Evolutionary conservation across 805 yeast species (phyloP), one percentile per base, ranked within the genome.

Genomic region (Metschnikowia similis): DNA sequence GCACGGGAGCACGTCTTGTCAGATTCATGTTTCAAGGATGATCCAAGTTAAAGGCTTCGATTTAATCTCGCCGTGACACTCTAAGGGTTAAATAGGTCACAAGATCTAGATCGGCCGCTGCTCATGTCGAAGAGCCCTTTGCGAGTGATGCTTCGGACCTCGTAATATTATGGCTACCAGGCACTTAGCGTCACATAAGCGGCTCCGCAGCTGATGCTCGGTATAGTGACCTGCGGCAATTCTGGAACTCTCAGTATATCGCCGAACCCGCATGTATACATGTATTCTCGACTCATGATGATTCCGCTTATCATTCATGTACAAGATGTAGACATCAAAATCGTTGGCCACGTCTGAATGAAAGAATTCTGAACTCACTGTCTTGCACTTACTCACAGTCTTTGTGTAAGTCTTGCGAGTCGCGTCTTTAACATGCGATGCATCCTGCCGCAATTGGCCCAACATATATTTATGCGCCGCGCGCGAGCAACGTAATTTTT

Each of bases 401-500:
- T 8, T 27, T 27, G 17, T 41, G 44, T 35, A 31, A 41, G 44
- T 30, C 21, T 30, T 41, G 35, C 16, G 10, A 14, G 16, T 32
- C 37, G 45, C 45, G 45, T 34, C 29, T 41, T 41, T 41, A 34
- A 21, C 36, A 17, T 29, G 28, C 8, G 36, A 13, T 41, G 45
- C 45, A 41, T 30, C 17, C 45, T 14, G 45, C 29, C 36, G 45
- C 45, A 41, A 41, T 41, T 41, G 45, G 45, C 36, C 45, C 45
- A 41, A 41, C 45, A 41, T 41, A 41, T 31, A 14, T 3, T 9
- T 41, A 41, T 27, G 31, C 31, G 45, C 35, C 30, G 21, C 14
- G 45, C 45, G 45, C 45, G 45, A 41, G 45, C 45, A 41, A 41
- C 37, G 45, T 41, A 41, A 41, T 32, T n/a, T 41, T 41, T 41